These are phyloP conservation scores for Umbilicus rupestris DNA, from an alignment of 164 flowering plant genomes.

Conservation along the genomic window DNA sequence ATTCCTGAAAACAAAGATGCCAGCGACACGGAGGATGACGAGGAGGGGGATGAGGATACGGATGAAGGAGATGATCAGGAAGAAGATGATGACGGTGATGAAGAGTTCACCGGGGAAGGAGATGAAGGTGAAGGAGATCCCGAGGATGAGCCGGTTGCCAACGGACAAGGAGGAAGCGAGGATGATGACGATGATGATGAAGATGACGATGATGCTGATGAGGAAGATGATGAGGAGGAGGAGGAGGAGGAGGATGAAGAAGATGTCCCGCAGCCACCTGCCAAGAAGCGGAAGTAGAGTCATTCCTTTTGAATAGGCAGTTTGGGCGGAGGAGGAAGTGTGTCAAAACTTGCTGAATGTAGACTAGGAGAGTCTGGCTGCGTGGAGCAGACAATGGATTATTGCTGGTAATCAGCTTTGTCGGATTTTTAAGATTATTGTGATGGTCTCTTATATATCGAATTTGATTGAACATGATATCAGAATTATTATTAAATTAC, in stretches of 20 bases:
- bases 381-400: background rate
- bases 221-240: slow-evolving; percentile 25
- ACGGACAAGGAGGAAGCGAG: slow-evolving; percentile 41
- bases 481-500: too few species aligned
- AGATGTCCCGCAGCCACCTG: slow-evolving; percentile 37
- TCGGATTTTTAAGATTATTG: slow-evolving; percentile 8
- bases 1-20: slow-evolving; percentile 23
- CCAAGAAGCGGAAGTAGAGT: slow-evolving; percentile 37
- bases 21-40: slow-evolving; percentile 29
- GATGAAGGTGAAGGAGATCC: slow-evolving; percentile 43
- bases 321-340: background rate
- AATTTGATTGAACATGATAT: too few species aligned
- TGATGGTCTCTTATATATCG: background rate
- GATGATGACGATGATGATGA: slow-evolving; percentile 42
- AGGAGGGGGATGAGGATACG: slow-evolving; percentile 32
- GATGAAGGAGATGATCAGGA: slow-evolving; percentile 23
- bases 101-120: slow-evolving; percentile 43
- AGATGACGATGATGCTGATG: slow-evolving; percentile 39
- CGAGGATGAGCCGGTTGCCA: slow-evolving; percentile 37
- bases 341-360: slow-evolving; percentile 7
- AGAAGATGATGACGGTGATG: slow-evolving; percentile 47
- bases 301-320: background rate
- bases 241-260: slow-evolving; percentile 29
- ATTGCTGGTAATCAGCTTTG: slow-evolving; percentile 1
- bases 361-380: slow-evolving; percentile 11